Conservation (phyloP, 129 eudicot genomes). For the Artemisia argyi region DNA sequence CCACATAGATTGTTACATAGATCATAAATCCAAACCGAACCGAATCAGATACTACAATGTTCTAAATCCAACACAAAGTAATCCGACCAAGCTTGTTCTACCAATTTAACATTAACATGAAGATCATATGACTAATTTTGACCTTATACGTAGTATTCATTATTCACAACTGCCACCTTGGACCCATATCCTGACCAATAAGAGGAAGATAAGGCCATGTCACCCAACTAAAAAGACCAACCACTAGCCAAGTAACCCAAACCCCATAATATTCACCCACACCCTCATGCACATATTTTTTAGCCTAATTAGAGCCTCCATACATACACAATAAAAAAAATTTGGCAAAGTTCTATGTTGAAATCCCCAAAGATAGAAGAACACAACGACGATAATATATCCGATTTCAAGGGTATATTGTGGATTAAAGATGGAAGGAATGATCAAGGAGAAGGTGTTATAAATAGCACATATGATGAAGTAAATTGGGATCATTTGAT, state of each 20-base stretch:
- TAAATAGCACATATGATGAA: conserved; percentile 17
- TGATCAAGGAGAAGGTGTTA: conserved; percentile 16
- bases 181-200: conserved; percentile 33
- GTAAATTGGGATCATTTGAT: conserved; percentile 29
- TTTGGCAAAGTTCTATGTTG: conserved; percentile 22
- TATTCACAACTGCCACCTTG: conserved; percentile 22
- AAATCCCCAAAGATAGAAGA: conserved; percentile 38
- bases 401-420: conserved; percentile 15
- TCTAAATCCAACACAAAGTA: too few relatives aligned
- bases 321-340: conserved; percentile 14
- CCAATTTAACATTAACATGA: too few relatives aligned
- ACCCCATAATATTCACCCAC: conserved; percentile 22
- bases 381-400: conserved; percentile 14
- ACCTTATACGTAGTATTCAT: conserved; percentile 12
- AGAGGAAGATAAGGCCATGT: conserved; percentile 37
- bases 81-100: too few relatives aligned
- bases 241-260: conserved; percentile 26
- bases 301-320: conserved; percentile 9
- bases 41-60: too few relatives aligned
- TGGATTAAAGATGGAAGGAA: conserved; percentile 9
- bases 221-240: conserved; percentile 29
- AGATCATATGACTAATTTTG: neutral
- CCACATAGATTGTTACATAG: neutral
- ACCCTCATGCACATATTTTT: conserved; percentile 29
- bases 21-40: neutral